Percentiles rank a stretch among this genome's conserved stretches.
phyloP scores from a whole-genome alignment of 2,329 filamentous ascomycete genomes.

The Coleophoma eucalyptorum region DNA sequence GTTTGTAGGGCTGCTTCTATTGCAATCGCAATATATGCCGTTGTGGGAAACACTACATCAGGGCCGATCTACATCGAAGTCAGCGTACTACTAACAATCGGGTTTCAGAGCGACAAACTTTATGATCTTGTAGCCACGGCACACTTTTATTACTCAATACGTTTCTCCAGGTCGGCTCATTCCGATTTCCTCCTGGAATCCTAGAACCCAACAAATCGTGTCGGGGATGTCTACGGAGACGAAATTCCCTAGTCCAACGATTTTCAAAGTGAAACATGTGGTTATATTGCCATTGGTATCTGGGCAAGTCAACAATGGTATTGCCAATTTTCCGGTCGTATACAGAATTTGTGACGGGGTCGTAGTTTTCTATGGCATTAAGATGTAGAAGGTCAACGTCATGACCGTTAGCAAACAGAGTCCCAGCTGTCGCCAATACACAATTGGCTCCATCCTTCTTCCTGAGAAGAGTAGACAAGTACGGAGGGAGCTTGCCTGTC shows the following conservation, averaged over 20 bases:
- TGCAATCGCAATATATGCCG: slow-evolving; percentile 46
- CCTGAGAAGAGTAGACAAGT: neutral
- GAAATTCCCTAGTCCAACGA: neutral
- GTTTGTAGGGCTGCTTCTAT: slow-evolving; percentile 33
- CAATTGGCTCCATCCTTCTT: neutral
- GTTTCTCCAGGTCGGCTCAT: slow-evolving; percentile 8
- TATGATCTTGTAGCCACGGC: slow-evolving; percentile 36
- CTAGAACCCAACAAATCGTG: slow-evolving; percentile 32
- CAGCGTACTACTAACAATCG: no score
- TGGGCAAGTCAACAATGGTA: neutral
- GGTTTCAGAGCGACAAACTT: no score
- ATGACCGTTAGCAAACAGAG: neutral
- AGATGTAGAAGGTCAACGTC: neutral
- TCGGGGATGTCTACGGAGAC: slow-evolving; percentile 10
- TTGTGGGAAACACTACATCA: slow-evolving; percentile 44
- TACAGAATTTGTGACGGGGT: no score
- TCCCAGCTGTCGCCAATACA: neutral
- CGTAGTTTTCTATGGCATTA: neutral
- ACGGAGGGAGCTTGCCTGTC: no score
- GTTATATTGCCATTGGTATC: neutral
- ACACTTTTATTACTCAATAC: slow-evolving; percentile 29
- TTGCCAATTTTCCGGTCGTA: neutral
- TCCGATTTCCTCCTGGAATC: slow-evolving; percentile 13
- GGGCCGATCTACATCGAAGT: slow-evolving; percentile 43
- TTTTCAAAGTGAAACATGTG: neutral